phyloP scores from a whole-genome alignment of 1,284 basidiomycete species.

The Dichomitus squalens region DNA sequence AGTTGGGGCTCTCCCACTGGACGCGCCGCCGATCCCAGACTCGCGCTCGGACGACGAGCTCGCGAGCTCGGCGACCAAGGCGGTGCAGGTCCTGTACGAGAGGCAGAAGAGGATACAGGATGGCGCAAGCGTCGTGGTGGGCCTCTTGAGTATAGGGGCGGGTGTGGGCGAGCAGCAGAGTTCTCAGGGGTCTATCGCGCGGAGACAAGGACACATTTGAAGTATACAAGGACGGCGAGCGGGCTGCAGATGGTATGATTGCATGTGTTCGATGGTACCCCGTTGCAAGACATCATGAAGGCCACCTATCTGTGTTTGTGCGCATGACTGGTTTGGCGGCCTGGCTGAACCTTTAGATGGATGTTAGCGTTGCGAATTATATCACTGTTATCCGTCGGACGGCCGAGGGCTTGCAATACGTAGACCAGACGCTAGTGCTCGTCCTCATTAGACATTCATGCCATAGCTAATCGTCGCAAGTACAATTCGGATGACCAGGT shows the following conservation, averaged over 20 bases:
- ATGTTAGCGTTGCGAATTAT: no score
- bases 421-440: no score
- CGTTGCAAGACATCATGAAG: no score
- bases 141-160: constrained; percentile 28
- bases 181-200: not conserved
- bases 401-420: no score
- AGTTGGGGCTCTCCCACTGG: constrained; percentile 51
- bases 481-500: no score
- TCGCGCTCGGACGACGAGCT: constrained; percentile 38
- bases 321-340: no score
- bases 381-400: no score
- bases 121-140: constrained; percentile 43
- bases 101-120: constrained; percentile 45
- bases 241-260: not conserved
- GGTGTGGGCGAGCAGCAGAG: not conserved
- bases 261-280: not conserved
- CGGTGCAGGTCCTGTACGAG: constrained; percentile 44
- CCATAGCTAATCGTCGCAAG: no score
- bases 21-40: constrained; percentile 21
- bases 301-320: no score
- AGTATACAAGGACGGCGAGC: not conserved
- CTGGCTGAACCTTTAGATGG: no score
- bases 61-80: constrained; percentile 37
- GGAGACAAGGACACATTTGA: not conserved
- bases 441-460: no score